These are phyloP conservation scores for Aegilops sharonensis DNA, from an alignment of 176 grass and related monocot genomes.

Conservation along the genomic window DNA sequence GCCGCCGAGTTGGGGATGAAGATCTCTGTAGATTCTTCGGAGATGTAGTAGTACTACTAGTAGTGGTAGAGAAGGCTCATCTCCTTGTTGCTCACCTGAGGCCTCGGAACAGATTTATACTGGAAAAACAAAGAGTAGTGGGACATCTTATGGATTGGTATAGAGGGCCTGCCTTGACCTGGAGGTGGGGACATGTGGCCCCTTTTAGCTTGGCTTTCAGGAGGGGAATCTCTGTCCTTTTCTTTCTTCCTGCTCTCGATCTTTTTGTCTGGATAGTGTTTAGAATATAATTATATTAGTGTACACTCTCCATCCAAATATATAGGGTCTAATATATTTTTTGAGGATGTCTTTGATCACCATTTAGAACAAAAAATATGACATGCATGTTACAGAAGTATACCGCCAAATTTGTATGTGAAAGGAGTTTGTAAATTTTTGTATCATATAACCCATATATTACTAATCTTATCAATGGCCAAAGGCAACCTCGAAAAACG, in stretches of 20 bases:
- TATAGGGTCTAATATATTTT: no score
- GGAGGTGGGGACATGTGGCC: conserved; percentile 37
- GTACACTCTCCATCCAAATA: no score
- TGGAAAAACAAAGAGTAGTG: conserved; percentile 29
- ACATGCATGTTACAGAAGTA: no score
- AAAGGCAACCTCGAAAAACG: no score
- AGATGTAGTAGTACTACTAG: neutral
- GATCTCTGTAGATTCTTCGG: conserved; percentile 17
- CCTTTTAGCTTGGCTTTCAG: conserved; percentile 40
- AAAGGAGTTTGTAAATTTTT: no score
- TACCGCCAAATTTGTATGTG: no score
- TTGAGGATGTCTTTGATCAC: no score
- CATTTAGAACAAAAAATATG: no score
- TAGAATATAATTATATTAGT: no score
- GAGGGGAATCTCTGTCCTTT: conserved; percentile 45
- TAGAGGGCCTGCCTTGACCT: conserved; percentile 31
- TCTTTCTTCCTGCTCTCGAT: neutral
- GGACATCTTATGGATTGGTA: conserved; percentile 33
- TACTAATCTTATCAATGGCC: no score
- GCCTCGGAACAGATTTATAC: conserved; percentile 15
- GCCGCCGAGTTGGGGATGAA: neutral
- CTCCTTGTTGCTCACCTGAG: neutral
- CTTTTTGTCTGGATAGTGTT: neutral
- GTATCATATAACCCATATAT: no score
- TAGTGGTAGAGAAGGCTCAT: neutral